phyloP scores from a whole-genome alignment of 1,284 basidiomycete species.

The Rhodotorula sp. region DNA sequence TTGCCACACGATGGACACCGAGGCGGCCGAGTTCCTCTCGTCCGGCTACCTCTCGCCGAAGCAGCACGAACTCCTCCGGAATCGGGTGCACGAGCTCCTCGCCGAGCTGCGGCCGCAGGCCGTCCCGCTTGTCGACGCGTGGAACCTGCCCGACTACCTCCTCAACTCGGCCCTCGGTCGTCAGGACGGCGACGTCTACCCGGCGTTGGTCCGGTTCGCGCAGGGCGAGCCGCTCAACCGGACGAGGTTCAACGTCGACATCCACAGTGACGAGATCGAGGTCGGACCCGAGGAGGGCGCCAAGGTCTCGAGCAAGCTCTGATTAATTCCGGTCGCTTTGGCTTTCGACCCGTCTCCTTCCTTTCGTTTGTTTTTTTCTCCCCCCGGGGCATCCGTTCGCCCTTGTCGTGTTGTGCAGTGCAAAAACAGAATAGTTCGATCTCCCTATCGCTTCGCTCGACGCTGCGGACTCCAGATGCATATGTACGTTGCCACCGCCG shows the following conservation, averaged over 20 bases:
- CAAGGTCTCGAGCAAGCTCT: slow-evolving; percentile 15
- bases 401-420: too few species aligned
- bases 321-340: too few species aligned
- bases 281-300: slow-evolving; percentile 30
- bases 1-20: slow-evolving; percentile 40
- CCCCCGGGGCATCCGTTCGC: too few species aligned
- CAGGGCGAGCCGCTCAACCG: slow-evolving; percentile 44
- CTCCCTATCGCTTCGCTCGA: too few species aligned
- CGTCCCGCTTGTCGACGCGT: slow-evolving; percentile 48
- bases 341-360: too few species aligned
- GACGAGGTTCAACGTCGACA: slow-evolving; percentile 49
- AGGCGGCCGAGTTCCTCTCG: slow-evolving; percentile 50
- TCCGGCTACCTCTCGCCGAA: slow-evolving; percentile 49
- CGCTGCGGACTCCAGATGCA: too few species aligned
- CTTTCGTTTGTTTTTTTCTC: too few species aligned
- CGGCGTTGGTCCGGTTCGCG: slow-evolving; percentile 41
- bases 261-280: slow-evolving; percentile 43
- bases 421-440: too few species aligned
- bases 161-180: slow-evolving; percentile 50
- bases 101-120: slow-evolving; percentile 48
- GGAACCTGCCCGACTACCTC: slow-evolving; percentile 49
- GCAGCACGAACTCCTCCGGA: slow-evolving; percentile 49
- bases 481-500: too few species aligned
- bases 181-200: slow-evolving; percentile 45
- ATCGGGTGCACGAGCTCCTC: slow-evolving; percentile 48